phyloP scores from a whole-genome alignment of 805 yeast species.

The Metschnikowia chrysomelidarum region DNA sequence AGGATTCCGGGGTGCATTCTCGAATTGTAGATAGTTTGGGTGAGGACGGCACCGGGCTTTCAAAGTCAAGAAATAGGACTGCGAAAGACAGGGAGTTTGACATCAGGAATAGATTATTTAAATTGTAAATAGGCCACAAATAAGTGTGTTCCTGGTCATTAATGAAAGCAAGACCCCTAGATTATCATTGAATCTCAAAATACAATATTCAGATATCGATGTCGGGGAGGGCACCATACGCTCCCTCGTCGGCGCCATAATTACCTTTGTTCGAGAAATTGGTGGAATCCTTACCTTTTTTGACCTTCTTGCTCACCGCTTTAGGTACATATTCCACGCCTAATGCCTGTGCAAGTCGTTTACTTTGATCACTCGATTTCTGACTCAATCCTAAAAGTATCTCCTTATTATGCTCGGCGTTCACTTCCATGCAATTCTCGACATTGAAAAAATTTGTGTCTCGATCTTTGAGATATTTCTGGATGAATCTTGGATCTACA shows the following conservation, averaged over 20 bases:
- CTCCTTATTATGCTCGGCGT: constrained; percentile 12
- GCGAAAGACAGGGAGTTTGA: constrained; percentile 46
- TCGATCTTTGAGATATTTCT: constrained; percentile 19
- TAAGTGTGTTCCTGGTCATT: background rate
- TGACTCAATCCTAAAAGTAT: constrained; percentile 21
- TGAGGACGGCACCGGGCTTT: constrained; percentile 35
- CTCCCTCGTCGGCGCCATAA: constrained; percentile 27
- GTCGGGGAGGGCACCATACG: constrained; percentile 26
- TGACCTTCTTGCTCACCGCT: constrained; percentile 19
- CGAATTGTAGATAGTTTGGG: constrained; percentile 37
- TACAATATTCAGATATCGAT: constrained; percentile 17
- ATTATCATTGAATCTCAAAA: background rate
- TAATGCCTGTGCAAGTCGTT: constrained; percentile 24
- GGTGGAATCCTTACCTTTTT: constrained; percentile 2
- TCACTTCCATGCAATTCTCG: constrained; percentile 25
- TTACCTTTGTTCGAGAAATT: constrained; percentile 17
- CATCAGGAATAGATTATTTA: constrained; percentile 37
- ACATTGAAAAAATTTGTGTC: constrained; percentile 33
- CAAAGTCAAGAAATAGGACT: constrained; percentile 38
- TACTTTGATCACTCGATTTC: constrained; percentile 14
- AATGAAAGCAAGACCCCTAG: background rate
- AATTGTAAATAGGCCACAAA: constrained; percentile 19
- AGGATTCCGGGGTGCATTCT: constrained; percentile 25
- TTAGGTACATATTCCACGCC: constrained; percentile 24
- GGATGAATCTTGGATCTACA: constrained; percentile 14